Percentiles rank a stretch among this genome's conserved stretches.
phyloP scores from a whole-genome alignment of 345 rosid species.

The Syzygium aromaticum region DNA sequence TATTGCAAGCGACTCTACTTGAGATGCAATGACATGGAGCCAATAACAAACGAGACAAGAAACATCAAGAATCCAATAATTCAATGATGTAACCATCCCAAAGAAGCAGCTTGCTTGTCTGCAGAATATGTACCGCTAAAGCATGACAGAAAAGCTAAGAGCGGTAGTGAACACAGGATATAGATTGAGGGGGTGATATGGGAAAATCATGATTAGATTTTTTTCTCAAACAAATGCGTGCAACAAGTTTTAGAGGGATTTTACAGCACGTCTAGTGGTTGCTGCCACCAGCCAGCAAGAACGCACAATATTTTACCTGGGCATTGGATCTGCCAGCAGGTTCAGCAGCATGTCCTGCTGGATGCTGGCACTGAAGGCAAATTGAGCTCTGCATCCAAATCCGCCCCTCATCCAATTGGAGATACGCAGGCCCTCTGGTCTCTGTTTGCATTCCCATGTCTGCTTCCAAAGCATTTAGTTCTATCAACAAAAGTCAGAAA shows the following conservation, averaged over 20 bases:
- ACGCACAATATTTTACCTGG: not conserved
- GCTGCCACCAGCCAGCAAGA: not conserved
- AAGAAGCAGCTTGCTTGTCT: not conserved
- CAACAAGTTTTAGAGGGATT: not conserved
- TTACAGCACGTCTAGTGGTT: not conserved
- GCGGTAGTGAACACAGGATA: not conserved
- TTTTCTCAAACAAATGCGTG: not conserved
- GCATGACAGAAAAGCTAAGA: not conserved
- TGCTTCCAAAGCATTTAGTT: conserved; percentile 84
- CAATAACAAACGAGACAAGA: not conserved
- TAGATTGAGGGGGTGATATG: not conserved
- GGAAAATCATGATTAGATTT: not conserved
- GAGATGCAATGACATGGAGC: not conserved
- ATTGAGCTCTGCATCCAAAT: conserved; percentile 19
- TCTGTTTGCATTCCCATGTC: conserved; percentile 83
- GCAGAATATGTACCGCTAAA: not conserved
- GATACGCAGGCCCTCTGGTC: conserved; percentile 73
- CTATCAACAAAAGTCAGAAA: conserved; percentile 21
- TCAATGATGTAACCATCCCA: not conserved
- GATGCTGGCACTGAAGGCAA: not conserved
- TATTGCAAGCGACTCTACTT: not conserved
- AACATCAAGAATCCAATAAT: not conserved
- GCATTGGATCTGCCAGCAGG: not conserved
- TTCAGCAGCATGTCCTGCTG: not conserved
- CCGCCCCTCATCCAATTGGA: conserved; percentile 70